Conservation (phyloP, 768 basidiomycete genomes). For the Suillus alpinus region DNA sequence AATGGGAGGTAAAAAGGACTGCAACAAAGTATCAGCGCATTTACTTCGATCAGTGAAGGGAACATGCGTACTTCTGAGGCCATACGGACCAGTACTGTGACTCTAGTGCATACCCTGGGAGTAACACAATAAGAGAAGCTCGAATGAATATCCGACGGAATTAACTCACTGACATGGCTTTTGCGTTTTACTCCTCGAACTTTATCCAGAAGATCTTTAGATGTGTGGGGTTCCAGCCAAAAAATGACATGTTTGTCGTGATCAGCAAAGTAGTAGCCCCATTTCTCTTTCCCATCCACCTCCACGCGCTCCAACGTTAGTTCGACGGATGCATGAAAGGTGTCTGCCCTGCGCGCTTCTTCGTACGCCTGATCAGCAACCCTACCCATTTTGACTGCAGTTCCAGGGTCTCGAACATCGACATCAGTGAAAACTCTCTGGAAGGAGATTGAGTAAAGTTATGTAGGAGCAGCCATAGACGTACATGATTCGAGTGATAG, state of each 20-base stretch:
- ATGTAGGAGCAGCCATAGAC: not conserved
- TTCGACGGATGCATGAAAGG: not conserved
- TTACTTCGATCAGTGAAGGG: not conserved
- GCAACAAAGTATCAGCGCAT: not conserved
- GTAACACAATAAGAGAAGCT: not conserved
- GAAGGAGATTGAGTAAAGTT: not conserved
- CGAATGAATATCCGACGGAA: not conserved
- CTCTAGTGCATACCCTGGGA: conserved; percentile 6
- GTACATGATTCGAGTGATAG: conserved; percentile 40
- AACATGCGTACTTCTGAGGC: not conserved
- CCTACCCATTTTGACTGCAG: not conserved
- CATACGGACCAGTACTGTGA: conserved; percentile 6
- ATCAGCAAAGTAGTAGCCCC: conserved; percentile 6
- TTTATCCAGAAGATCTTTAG: not conserved
- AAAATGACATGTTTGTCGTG: conserved; percentile 1
- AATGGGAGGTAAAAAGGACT: not conserved
- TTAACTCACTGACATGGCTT: conserved; percentile 4
- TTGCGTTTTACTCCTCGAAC: not conserved
- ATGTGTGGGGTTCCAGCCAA: not conserved
- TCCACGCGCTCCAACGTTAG: not conserved
- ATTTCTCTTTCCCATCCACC: not conserved
- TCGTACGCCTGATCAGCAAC: not conserved
- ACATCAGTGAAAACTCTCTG: conserved; percentile 42
- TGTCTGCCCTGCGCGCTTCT: not conserved
- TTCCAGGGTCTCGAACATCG: not conserved